These are phyloP conservation scores for Daldinia bambusicola DNA, from an alignment of 495 filamentous ascomycete species.

Conservation along the genomic window DNA sequence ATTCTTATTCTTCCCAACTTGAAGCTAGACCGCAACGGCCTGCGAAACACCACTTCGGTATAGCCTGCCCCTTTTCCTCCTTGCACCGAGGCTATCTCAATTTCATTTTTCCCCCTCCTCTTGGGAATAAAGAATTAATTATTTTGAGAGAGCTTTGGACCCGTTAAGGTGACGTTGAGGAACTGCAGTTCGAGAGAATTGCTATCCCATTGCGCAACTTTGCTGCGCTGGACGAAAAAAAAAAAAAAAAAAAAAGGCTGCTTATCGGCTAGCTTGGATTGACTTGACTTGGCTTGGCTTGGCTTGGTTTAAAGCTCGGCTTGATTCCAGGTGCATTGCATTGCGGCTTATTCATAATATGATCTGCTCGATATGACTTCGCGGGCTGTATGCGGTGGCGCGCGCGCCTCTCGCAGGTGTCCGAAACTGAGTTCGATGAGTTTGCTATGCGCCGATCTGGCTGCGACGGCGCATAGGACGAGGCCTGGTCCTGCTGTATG, in stretches of 20 bases:
- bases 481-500: neutral
- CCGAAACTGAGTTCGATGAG: conserved; percentile 21
- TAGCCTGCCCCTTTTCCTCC: neutral
- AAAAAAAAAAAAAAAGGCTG: no score
- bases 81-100: neutral
- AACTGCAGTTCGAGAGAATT: no score
- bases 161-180: no score
- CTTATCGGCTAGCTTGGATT: no score
- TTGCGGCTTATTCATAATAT: conserved; percentile 27
- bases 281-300: no score
- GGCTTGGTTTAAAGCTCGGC: neutral
- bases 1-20: neutral
- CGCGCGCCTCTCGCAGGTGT: conserved; percentile 28
- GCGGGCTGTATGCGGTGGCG: conserved; percentile 38
- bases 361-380: conserved; percentile 38
- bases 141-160: no score
- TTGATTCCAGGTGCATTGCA: neutral
- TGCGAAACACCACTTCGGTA: neutral
- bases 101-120: neutral
- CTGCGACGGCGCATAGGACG: neutral
- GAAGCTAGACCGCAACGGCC: neutral
- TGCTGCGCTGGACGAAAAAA: no score
- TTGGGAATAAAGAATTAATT: no score
- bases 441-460: neutral
- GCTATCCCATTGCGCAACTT: no score